Percentiles rank a stretch among this genome's conserved stretches.
Conservation (phyloP, 495 filamentous ascomycete genomes). For the Tuber melanosporum region DNA sequence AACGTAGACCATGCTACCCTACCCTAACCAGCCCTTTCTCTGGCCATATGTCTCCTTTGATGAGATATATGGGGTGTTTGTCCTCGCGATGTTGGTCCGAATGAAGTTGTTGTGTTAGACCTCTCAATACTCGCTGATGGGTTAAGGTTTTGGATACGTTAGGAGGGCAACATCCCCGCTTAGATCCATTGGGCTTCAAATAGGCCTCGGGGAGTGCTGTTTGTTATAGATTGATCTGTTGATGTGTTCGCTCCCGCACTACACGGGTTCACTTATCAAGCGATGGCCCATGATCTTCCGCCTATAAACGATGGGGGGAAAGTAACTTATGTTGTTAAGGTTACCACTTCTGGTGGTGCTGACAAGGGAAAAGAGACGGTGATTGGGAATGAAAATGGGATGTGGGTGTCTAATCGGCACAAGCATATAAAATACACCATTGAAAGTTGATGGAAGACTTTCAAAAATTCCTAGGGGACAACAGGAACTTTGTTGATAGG, state of each 20-base stretch:
- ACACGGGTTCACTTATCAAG: conserved; percentile 97
- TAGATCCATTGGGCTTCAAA: conserved; percentile 45
- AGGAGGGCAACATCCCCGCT: no score
- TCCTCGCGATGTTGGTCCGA: no score
- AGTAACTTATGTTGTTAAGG: conserved; percentile 56
- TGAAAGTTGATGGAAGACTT: conserved; percentile 90
- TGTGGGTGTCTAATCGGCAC: conserved; percentile 91
- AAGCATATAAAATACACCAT: conserved; percentile 97
- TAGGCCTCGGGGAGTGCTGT: conserved; percentile 71
- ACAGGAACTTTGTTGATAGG: conserved; percentile 85
- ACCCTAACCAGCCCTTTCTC: no score
- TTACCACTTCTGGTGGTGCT: conserved; percentile 65
- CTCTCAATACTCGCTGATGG: no score
- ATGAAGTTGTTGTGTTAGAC: no score
- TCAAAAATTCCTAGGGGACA: conserved; percentile 73
- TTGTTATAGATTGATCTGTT: conserved; percentile 88
- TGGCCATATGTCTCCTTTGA: no score
- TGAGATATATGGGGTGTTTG: no score
- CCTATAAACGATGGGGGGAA: conserved; percentile 82
- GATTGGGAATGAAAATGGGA: conserved; percentile 76
- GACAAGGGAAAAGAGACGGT: conserved; percentile 87
- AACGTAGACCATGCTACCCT: no score
- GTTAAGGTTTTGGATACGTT: no score
- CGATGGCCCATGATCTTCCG: conserved; percentile 93
- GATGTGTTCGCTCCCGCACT: conserved; percentile 78